Base-by-base conservation (phyloP, 176 grass and related monocot genomes). In the Saccharum spontaneum region DNA sequence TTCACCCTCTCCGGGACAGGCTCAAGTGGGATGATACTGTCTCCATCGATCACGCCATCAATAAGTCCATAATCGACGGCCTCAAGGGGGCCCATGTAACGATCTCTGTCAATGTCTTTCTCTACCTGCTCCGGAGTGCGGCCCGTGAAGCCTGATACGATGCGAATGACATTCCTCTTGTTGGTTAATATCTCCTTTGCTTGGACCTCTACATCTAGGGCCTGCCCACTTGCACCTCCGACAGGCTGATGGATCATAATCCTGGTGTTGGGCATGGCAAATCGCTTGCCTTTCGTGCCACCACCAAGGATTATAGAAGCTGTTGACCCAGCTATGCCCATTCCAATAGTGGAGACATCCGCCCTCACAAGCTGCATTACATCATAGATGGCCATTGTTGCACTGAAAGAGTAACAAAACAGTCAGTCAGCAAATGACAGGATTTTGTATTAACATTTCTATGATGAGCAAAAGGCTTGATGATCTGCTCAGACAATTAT, bases 261-360 rank as follows among this genome's bases (percentile, higher is more conserved):
- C 33, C 96, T 90, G 48, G 96, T 88, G 85, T 98, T 98, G 65
- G 96, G 96, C 96, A 98, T 94, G n/a, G 96, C 91, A 7, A 98
- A 87, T 67, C 96, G 91, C 81, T 95, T 95, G 71, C 96, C 96
- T 83, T 92, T 93, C 31, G 91, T 90, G 52, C 96, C 96, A 77
- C 89, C 85, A 76, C 96, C 95, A 30, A 98, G 96, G 86, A 98
- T 94, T 75, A 98, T 84, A 57, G 96, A 89, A 17, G 93, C 85
- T 11, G 93, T 98, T 15, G 96, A 94, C 78, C 91, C 91, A 73
- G 93, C 89, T 78, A 91, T 82, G 65, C 97, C 97, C 80, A 98
- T 41, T 60, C 88, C 93, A 70, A 98, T 72, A 49, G 97, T 98
- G 48, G 93, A 95, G 12, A 98, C 84, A 72, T 95, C 91, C 37